phyloP scores from a whole-genome alignment of 202 grass and related monocot species.

The Setaria viridis region DNA sequence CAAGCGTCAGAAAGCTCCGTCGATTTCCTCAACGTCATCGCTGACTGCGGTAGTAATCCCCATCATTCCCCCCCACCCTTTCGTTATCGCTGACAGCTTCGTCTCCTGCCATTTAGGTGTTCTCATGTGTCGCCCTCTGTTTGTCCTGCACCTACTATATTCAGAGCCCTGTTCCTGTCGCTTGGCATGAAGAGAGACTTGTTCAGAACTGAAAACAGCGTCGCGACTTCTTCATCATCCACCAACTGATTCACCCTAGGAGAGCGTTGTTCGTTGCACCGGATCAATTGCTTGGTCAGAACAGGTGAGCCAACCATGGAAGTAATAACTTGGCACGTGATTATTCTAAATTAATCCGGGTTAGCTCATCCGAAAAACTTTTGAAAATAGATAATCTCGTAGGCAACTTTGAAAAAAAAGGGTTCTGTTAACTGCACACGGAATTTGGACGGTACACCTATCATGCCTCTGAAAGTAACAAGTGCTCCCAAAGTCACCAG shows the following conservation, averaged over 20 bases:
- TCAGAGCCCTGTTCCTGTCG: background rate
- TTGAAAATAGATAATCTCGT: background rate
- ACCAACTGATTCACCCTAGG: background rate
- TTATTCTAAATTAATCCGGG: background rate
- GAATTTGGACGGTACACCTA: background rate
- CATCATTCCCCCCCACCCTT: background rate
- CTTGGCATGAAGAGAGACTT: slow-evolving; percentile 28
- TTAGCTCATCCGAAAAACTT: slow-evolving; percentile 24
- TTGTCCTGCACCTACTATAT: slow-evolving; percentile 1
- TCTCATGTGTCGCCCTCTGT: background rate
- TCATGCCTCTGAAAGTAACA: slow-evolving; percentile 19
- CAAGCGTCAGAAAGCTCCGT: background rate
- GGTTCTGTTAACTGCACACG: background rate
- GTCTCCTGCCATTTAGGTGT: slow-evolving; percentile 4
- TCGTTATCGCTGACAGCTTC: slow-evolving; percentile 28
- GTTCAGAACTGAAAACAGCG: background rate
- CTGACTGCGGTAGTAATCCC: background rate
- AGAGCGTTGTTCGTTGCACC: slow-evolving; percentile 4
- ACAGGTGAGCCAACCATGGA: slow-evolving; percentile 43
- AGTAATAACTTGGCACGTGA: slow-evolving; percentile 30
- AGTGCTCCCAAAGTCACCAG: background rate
- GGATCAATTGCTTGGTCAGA: slow-evolving; percentile 41
- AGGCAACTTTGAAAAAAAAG: slow-evolving; percentile 8
- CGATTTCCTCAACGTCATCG: slow-evolving; percentile 26
- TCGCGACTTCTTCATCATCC: background rate